Percentiles rank a stretch among this genome's conserved stretches.
These are phyloP conservation scores for Sarocladium oryzae DNA, from an alignment of 2,329 filamentous ascomycete genomes.

Conservation along the genomic window DNA sequence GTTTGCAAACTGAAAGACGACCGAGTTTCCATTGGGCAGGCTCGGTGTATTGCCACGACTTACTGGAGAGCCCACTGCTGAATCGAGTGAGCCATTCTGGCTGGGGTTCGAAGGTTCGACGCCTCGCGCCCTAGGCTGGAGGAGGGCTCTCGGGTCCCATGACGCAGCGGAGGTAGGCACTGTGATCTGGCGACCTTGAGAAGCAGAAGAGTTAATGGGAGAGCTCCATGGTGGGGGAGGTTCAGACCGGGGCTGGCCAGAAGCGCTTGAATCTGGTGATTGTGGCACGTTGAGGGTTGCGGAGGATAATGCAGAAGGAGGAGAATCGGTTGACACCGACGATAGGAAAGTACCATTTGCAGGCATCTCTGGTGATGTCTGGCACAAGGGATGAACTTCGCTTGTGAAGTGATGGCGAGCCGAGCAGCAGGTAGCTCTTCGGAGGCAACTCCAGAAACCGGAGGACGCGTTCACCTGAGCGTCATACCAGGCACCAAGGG, in stretches of 20 bases:
- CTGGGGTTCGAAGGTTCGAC: not conserved
- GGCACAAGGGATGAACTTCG: slow-evolving; percentile 16
- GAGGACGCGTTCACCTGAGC: not conserved
- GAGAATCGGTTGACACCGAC: not conserved
- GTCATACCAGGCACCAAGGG: slow-evolving; percentile 8
- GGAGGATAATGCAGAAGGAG: not conserved
- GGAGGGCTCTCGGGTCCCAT: slow-evolving; percentile 6
- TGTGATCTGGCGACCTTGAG: not conserved
- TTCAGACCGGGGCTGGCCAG: not conserved
- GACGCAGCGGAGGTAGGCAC: not conserved
- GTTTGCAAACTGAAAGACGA: not conserved
- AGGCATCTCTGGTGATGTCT: slow-evolving; percentile 23
- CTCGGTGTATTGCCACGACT: not conserved
- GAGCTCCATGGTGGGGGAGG: not conserved
- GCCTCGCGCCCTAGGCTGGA: not conserved
- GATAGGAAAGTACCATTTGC: slow-evolving; percentile 21
- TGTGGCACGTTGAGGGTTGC: not conserved
- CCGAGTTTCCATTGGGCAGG: not conserved
- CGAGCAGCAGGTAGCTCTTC: not conserved
- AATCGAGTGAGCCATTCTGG: not conserved
- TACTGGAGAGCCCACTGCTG: not conserved
- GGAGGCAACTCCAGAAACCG: not conserved
- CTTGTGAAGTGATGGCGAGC: not conserved
- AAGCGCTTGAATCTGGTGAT: slow-evolving; percentile 7
- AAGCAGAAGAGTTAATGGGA: not conserved